phyloP scores from a whole-genome alignment of 2,329 filamentous ascomycete genomes.

The Dissoconium aciculare region DNA sequence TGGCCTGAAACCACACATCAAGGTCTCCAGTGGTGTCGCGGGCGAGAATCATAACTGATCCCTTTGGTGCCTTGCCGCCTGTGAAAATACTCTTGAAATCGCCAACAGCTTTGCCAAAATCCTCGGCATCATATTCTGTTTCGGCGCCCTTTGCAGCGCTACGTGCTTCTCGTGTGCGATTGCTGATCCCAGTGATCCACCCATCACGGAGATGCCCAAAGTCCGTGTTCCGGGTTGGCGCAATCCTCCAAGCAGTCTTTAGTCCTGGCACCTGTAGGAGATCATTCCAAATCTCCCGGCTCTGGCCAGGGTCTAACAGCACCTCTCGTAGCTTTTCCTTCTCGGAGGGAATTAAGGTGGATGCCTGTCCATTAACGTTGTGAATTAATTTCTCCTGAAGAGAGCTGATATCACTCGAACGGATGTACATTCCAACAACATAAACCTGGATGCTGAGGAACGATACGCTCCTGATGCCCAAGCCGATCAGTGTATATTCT shows the following conservation, averaged over 20 bases:
- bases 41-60: slow-evolving; percentile 58
- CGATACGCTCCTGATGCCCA: slow-evolving; percentile 78
- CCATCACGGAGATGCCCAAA: slow-evolving; percentile 86
- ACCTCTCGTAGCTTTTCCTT: slow-evolving; percentile 55
- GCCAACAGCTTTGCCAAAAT: slow-evolving; percentile 58
- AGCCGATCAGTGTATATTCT: slow-evolving; percentile 74
- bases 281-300: slow-evolving; percentile 59
- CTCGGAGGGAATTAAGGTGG: slow-evolving; percentile 68
- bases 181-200: slow-evolving; percentile 72
- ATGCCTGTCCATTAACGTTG: slow-evolving; percentile 61
- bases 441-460: slow-evolving; percentile 88
- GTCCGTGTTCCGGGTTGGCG: slow-evolving; percentile 86
- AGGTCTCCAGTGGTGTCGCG: slow-evolving; percentile 52
- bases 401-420: slow-evolving; percentile 64
- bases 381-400: slow-evolving; percentile 65
- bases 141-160: slow-evolving; percentile 25
- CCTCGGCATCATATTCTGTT: slow-evolving; percentile 50
- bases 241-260: slow-evolving; percentile 66
- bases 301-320: slow-evolving; percentile 53
- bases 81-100: slow-evolving; percentile 74
- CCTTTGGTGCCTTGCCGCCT: slow-evolving; percentile 61
- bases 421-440: slow-evolving; percentile 82
- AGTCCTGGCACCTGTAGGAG: slow-evolving; percentile 53
- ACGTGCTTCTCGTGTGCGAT: slow-evolving; percentile 46
- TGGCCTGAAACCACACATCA: slow-evolving; percentile 49